Evolutionary conservation across 768 basidiomycete genomes (phyloP).

Genomic region (Epithele typhae): DNA sequence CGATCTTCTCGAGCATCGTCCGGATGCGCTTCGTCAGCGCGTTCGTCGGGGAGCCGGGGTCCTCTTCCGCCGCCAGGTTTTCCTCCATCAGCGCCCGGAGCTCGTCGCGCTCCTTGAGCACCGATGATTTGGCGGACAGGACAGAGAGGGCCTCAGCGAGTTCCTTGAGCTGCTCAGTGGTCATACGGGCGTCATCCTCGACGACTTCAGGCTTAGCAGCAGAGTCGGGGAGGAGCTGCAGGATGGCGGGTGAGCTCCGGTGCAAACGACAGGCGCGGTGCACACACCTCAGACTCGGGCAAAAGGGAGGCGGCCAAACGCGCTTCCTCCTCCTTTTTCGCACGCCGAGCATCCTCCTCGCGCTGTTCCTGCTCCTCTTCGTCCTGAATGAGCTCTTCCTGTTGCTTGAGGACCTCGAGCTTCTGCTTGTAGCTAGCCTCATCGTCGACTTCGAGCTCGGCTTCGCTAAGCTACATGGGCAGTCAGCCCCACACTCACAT

Average conservation of each 20-base stretch:
- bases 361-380: constrained; percentile 98
- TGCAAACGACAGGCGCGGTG: not conserved
- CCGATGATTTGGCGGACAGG: constrained; percentile 89
- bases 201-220: constrained; percentile 46
- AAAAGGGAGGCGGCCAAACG: constrained; percentile 76
- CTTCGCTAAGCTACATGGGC: constrained; percentile 78
- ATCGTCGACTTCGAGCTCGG: constrained; percentile 94
- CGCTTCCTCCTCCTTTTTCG: constrained; percentile 72
- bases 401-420: constrained; percentile 94
- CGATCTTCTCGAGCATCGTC: constrained; percentile 93
- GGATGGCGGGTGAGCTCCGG: not conserved
- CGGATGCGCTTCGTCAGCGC: constrained; percentile 96
- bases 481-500: not conserved
- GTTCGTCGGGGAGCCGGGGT: constrained; percentile 75
- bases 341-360: constrained; percentile 87
- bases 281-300: constrained; percentile 78
- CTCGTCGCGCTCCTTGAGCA: constrained; percentile 94
- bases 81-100: constrained; percentile 90
- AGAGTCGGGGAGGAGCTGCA: constrained; percentile 62
- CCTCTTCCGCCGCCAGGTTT: constrained; percentile 86
- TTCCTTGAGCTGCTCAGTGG: constrained; percentile 91
- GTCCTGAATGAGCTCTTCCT: constrained; percentile 99
- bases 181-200: constrained; percentile 81
- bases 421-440: constrained; percentile 97
- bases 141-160: constrained; percentile 87